Evolutionary conservation across 345 rosid species (phyloP), one percentile per base, ranked within the genome.

Genomic region (Mercurialis annua): DNA sequence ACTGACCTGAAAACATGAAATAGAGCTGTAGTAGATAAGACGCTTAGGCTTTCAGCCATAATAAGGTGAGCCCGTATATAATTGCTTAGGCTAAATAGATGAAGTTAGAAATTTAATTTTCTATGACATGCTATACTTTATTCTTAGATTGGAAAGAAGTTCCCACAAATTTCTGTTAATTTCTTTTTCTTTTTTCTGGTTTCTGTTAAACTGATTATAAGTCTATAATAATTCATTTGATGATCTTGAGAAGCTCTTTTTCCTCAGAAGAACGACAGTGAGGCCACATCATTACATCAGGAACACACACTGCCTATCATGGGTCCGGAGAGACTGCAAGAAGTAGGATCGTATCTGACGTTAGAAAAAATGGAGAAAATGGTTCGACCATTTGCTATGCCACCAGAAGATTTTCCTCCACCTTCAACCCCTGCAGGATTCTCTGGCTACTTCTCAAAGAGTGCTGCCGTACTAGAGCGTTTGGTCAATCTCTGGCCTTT

Each of bases 261-360:
- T n/a, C 52, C 60, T 53, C 89, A 82, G 96, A 88, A 64, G 81
- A 84, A 89, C 21, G 92, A 85, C 66, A 65, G 76, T 36, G 84
- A 86, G 71, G 96, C 92, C 7, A 75, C 82, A 24, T 84, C 90
- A 20, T 80, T 92, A 75, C 96, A 81, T 42, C 83, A 88, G 82
- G 99, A 95, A 78, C 99, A 95, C 80, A 90, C 94, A 10, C 86
- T 95, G 56, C 99, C 97, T 15, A 88, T 95, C 75, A 95, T 86
- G 96, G 96, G 99, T 59, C 98, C 97, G 33, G 99, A 95, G 76
- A 92, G 98, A 84, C 83, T 95, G 51, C 99, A 95, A 70, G 98
- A 92, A 77, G 90, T 77, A 29, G 88, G 83, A 73, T 86, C 97
- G 1, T 92, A 82, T 75, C 88, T 88, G 59, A 87, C 97, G 30